phyloP scores from a whole-genome alignment of 202 grass and related monocot genomes.

The Dendrocalamus latiflorus region DNA sequence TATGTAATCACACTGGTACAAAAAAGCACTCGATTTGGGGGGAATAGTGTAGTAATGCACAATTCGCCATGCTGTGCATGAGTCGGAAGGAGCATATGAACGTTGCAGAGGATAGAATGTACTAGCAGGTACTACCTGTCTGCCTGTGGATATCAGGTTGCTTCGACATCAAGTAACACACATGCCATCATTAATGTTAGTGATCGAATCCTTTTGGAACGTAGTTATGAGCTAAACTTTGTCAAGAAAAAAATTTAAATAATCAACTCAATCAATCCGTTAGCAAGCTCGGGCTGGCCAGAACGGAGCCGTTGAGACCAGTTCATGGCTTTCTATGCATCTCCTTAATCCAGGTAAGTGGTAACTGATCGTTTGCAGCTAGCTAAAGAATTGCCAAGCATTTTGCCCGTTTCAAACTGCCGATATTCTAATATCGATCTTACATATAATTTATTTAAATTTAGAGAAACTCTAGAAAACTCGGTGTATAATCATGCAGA shows the following conservation, averaged over 20 bases:
- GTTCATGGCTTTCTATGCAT: no score
- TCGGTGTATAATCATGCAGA: no score
- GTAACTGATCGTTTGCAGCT: not conserved
- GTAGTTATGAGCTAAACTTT: not conserved
- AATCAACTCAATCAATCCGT: not conserved
- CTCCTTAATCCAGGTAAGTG: not conserved
- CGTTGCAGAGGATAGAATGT: not conserved
- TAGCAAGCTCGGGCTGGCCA: no score
- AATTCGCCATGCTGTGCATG: not conserved
- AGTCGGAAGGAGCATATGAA: no score
- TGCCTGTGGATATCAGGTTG: not conserved
- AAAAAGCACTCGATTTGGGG: not conserved
- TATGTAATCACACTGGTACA: not conserved
- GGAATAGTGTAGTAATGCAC: not conserved
- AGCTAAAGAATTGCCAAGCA: not conserved
- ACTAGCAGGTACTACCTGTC: not conserved
- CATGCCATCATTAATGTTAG: not conserved
- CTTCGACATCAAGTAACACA: not conserved
- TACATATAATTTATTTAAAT: no score
- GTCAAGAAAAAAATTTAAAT: not conserved
- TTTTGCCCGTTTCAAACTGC: no score
- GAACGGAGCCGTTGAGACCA: no score
- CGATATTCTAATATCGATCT: no score
- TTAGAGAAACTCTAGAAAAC: no score
- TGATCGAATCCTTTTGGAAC: no score